Conservation (phyloP, 345 rosid genomes). For the Aegle marmelos region DNA sequence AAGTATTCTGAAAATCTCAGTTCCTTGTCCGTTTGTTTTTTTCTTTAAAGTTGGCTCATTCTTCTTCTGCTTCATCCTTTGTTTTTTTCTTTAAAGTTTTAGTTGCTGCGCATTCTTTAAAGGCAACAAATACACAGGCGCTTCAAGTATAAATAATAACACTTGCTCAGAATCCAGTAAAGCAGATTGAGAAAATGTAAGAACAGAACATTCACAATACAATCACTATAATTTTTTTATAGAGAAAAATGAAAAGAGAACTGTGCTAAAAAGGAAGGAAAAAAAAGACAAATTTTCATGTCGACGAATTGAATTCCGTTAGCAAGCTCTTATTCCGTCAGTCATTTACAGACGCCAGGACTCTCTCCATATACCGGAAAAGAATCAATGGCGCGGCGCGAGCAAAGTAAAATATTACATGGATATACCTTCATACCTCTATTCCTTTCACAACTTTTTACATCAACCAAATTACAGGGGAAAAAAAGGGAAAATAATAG, state of each 20-base stretch:
- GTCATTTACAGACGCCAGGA: slow-evolving; percentile 43
- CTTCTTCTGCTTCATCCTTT: no score
- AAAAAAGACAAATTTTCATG: background rate
- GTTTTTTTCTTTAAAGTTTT: no score
- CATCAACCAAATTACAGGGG: slow-evolving; percentile 24
- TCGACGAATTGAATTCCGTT: slow-evolving; percentile 8
- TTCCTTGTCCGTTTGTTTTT: background rate
- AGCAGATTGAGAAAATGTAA: background rate
- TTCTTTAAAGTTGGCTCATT: no score
- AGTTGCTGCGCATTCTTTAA: background rate
- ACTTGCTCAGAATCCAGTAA: background rate
- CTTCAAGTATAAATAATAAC: no score
- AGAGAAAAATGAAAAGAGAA: no score
- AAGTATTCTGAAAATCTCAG: background rate
- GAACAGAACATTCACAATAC: background rate
- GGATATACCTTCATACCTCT: slow-evolving; percentile 16
- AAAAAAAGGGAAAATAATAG: background rate
- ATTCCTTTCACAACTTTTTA: slow-evolving; percentile 27
- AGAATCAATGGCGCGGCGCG: slow-evolving; percentile 19
- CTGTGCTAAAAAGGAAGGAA: no score
- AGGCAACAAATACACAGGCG: background rate
- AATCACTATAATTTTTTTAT: background rate
- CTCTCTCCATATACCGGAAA: slow-evolving; percentile 17
- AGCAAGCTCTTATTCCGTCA: slow-evolving; percentile 39
- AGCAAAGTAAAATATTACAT: slow-evolving; percentile 24